phyloP scores from a whole-genome alignment of 805 yeast species.

The Lipomyces spencermartinsiae region DNA sequence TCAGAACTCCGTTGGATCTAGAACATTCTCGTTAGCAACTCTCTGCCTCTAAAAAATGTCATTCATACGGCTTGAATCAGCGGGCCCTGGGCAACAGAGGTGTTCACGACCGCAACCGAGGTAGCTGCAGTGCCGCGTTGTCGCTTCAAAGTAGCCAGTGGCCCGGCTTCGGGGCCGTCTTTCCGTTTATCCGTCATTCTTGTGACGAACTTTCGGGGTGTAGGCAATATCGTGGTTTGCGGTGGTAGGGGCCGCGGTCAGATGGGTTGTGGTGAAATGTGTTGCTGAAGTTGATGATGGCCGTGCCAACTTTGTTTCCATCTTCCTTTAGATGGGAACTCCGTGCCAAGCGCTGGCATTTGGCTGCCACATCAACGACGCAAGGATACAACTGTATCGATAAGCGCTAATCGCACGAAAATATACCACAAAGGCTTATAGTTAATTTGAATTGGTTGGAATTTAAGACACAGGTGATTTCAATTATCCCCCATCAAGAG shows the following conservation, averaged over 20 bases:
- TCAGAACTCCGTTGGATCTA: constrained; percentile 35
- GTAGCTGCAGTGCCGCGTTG: constrained; percentile 15
- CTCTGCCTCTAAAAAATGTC: neutral
- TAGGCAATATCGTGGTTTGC: neutral
- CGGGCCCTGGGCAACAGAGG: constrained; percentile 29
- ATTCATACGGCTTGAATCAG: constrained; percentile 26
- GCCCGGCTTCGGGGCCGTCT: constrained; percentile 18
- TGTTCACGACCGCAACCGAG: constrained; percentile 37
- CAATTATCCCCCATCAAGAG: neutral
- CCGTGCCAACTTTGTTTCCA: neutral
- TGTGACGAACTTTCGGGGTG: neutral
- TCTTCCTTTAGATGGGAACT: neutral
- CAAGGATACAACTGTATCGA: neutral
- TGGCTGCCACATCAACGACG: neutral
- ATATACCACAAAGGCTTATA: neutral
- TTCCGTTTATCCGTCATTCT: constrained; percentile 33
- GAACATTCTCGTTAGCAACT: neutral
- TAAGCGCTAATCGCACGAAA: neutral
- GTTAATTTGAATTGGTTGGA: neutral
- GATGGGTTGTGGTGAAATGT: too few relatives aligned
- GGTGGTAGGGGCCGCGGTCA: neutral
- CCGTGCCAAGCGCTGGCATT: neutral
- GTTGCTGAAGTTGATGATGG: neutral
- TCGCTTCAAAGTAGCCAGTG: constrained; percentile 13
- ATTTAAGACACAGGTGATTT: neutral